Percentiles rank a stretch among this genome's conserved stretches.
Evolutionary conservation across 148 eudicot genomes (phyloP).

Genomic region (Amaranthus hypochondriacus): DNA sequence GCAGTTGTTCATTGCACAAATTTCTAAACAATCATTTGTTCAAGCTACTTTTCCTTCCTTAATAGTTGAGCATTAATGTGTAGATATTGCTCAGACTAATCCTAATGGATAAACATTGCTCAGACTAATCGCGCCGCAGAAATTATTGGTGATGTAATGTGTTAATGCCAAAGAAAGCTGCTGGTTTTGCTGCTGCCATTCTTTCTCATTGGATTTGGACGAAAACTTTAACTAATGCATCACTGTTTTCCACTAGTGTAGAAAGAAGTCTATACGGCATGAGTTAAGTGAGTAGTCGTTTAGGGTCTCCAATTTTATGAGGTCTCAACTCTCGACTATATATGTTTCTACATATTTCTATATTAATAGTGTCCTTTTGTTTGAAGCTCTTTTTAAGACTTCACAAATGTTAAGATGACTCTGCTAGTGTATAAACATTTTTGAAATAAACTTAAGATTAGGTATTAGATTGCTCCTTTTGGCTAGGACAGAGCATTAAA

Average conservation of each 20-base stretch:
- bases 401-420: no score
- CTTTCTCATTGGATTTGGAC: conserved; percentile 28
- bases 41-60: no score
- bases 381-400: no score
- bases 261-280: neutral
- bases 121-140: conserved; percentile 28
- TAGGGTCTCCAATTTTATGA: no score
- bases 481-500: conserved; percentile 12
- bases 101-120: neutral
- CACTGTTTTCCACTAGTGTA: conserved; percentile 25
- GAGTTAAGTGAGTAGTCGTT: no score
- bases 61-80: no score
- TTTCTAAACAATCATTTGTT: no score
- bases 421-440: conserved; percentile 9
- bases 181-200: conserved; percentile 35
- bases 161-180: conserved; percentile 34
- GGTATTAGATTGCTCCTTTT: conserved; percentile 15
- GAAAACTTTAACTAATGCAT: conserved; percentile 6
- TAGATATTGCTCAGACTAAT: no score
- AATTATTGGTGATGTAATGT: conserved; percentile 33
- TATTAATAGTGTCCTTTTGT: no score
- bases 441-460: conserved; percentile 27
- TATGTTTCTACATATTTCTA: no score
- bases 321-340: no score
- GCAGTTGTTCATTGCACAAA: no score